Evolutionary conservation across 2,329 filamentous ascomycete species (phyloP).

Genomic region (Coniella lustricola): DNA sequence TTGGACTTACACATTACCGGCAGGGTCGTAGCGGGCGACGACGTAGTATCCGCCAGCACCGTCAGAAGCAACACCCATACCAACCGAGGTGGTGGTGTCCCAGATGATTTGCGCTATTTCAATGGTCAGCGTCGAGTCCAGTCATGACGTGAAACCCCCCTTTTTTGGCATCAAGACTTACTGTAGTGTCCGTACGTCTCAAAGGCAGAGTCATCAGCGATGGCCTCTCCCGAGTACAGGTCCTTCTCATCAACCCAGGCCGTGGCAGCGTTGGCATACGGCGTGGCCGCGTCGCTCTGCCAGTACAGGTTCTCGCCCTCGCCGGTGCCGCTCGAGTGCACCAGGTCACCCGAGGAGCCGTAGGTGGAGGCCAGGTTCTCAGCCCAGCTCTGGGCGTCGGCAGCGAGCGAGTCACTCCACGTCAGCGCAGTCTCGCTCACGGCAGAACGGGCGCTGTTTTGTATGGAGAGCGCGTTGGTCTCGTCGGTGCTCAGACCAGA

Average conservation of each 20-base stretch:
- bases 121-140: too few species aligned
- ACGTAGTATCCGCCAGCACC: conserved; percentile 16
- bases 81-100: conserved; percentile 16
- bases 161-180: not conserved
- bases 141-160: too few species aligned
- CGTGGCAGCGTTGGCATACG: conserved; percentile 12
- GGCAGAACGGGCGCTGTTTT: conserved; percentile 16
- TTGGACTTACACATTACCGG: conserved; percentile 17
- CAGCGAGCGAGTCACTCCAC: conserved; percentile 16
- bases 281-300: conserved; percentile 8
- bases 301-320: conserved; percentile 20
- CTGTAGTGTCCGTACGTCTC: conserved; percentile 19
- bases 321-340: conserved; percentile 3
- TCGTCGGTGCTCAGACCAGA: conserved; percentile 12
- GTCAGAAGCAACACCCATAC: conserved; percentile 16
- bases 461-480: conserved; percentile 11
- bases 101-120: conserved; percentile 17
- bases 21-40: conserved; percentile 17
- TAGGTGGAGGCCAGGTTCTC: conserved; percentile 12
- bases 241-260: conserved; percentile 17
- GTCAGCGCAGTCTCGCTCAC: conserved; percentile 11
- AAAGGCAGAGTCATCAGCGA: conserved; percentile 14
- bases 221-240: conserved; percentile 17
- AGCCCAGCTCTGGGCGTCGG: conserved; percentile 16
- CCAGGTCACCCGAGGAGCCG: conserved; percentile 9